Evolutionary conservation across 768 basidiomycete species (phyloP).

Genomic region (Amanita pallidorosea): DNA sequence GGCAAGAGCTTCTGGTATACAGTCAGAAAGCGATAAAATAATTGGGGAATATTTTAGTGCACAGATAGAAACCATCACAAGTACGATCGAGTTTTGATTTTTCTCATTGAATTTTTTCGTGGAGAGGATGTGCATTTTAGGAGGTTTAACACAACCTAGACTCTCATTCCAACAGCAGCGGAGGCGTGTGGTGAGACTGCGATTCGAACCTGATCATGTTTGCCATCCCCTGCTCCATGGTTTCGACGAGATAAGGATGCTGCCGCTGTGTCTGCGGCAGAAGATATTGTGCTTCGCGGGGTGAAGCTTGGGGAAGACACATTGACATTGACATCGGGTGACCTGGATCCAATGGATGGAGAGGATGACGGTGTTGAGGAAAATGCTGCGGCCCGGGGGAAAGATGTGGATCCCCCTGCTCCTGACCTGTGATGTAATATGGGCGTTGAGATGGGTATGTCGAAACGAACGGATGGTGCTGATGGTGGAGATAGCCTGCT

Average conservation of each 20-base stretch:
- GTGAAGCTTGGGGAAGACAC: conserved; percentile 10
- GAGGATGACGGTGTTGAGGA: conserved; percentile 16
- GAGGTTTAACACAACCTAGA: conserved; percentile 5
- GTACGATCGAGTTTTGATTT: background rate
- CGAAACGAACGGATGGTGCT: conserved; percentile 16
- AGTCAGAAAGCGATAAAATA: conserved; percentile 4
- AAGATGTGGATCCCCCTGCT: conserved; percentile 10
- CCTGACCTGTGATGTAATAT: conserved; percentile 7
- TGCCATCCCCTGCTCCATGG: conserved; percentile 10
- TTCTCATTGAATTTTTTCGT: background rate
- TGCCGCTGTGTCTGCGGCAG: conserved; percentile 3
- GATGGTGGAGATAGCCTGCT: conserved; percentile 13
- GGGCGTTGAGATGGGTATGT: conserved; percentile 4
- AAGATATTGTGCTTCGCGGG: conserved; percentile 3
- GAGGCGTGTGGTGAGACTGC: conserved; percentile 33
- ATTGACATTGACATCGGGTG: conserved; percentile 10
- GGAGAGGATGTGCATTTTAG: background rate
- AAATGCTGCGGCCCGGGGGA: conserved; percentile 21
- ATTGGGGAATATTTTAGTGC: conserved; percentile 4
- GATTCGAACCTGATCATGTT: conserved; percentile 31
- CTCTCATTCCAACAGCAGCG: conserved; percentile 41
- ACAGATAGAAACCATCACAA: background rate
- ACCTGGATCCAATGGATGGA: conserved; percentile 15
- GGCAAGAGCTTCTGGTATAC: conserved; percentile 6
- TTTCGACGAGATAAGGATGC: conserved; percentile 12